These are phyloP conservation scores for Podila epicladia DNA, from an alignment of 192 early-diverging fungal genomes.

Conservation along the genomic window DNA sequence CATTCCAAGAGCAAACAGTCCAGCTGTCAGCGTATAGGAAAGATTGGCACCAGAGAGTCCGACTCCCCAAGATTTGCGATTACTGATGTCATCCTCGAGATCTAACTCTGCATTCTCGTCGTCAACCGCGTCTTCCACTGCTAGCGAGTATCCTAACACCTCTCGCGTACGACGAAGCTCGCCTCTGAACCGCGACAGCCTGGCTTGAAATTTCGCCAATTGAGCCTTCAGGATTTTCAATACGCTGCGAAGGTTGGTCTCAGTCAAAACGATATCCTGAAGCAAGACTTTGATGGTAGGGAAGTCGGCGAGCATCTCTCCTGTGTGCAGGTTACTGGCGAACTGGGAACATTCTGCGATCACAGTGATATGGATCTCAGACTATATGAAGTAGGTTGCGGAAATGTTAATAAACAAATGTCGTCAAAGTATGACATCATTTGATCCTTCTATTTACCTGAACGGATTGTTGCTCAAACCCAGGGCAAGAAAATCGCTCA, in stretches of 20 bases:
- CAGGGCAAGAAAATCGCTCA: conserved; percentile 43
- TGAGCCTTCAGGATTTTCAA: conserved; percentile 51
- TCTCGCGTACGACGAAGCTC: conserved; percentile 49
- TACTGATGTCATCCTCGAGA: conserved; percentile 38
- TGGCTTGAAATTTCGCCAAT: conserved; percentile 53
- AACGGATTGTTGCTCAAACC: conserved; percentile 25
- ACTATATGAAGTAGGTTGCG: conserved; percentile 6
- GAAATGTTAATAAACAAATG: background rate
- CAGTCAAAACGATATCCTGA: conserved; percentile 57
- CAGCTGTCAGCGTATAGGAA: conserved; percentile 66
- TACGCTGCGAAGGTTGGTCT: conserved; percentile 44
- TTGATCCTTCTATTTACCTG: conserved; percentile 23
- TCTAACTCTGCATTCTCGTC: conserved; percentile 49
- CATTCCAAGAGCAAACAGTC: conserved; percentile 59
- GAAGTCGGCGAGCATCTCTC: conserved; percentile 63
- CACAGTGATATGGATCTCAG: conserved; percentile 62
- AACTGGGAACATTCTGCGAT: conserved; percentile 71
- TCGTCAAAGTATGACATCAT: background rate
- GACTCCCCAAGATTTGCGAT: conserved; percentile 63
- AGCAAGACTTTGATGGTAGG: conserved; percentile 68
- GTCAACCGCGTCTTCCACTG: conserved; percentile 46
- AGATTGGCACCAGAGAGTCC: conserved; percentile 65
- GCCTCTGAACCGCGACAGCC: conserved; percentile 56
- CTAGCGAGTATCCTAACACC: conserved; percentile 56
- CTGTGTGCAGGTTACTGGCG: conserved; percentile 64